Base-by-base conservation (phyloP, 371 early-diverging fungal genomes). In the Mucor indicus region DNA sequence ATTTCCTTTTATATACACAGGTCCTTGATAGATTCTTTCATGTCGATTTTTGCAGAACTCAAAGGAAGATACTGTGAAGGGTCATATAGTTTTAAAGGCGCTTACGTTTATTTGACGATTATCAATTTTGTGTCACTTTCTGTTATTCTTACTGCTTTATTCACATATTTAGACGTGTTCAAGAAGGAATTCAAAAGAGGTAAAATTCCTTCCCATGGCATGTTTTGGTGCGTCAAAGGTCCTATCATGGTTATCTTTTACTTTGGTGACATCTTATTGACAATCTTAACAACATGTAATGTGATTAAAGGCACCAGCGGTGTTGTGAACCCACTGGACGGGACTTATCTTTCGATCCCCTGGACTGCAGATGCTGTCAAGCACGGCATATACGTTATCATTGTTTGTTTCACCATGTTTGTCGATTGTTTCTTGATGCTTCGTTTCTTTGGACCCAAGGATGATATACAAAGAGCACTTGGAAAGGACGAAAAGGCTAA, bases 141-240 rank as follows among this genome's bases (percentile, higher is more conserved):
- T 0, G 16, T 68, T 19, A 76, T 76, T 33, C 45, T 76, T 38
- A 60, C 59, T 12, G 72, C 72, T 0, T 40, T 76, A 0, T 72
- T 76, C n/a, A 62, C 60, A 0, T 76, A 76, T 35, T 37, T 76
- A 33, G 70, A 72, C 11, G 64, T 76, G 1, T 76, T 60, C 42
- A 44, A 63, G 8, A 38, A 54, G 5, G 66, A 76, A 54, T 76
- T 64, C 66, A 33, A 61, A 13, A 46, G 60, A 24, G 72, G 67
- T 4, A 24, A 55, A 13, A 67, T 72, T 19, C 47, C 38, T 2
- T 70, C 76, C 1, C 76, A 76, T 30, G 76, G 72, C 29, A 69
- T 72, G 65, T 75, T 75, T 48, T 75, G 76, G 76, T 75, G 70
- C 40, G 72, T 75, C 57, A 75, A 75, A 35, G 72, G 76, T 8